A percentile compares a stretch with the other conserved stretches of the same genome.
Evolutionary conservation across 192 early-diverging fungal genomes (phyloP).

Genomic region (Chytriomyces sp.): DNA sequence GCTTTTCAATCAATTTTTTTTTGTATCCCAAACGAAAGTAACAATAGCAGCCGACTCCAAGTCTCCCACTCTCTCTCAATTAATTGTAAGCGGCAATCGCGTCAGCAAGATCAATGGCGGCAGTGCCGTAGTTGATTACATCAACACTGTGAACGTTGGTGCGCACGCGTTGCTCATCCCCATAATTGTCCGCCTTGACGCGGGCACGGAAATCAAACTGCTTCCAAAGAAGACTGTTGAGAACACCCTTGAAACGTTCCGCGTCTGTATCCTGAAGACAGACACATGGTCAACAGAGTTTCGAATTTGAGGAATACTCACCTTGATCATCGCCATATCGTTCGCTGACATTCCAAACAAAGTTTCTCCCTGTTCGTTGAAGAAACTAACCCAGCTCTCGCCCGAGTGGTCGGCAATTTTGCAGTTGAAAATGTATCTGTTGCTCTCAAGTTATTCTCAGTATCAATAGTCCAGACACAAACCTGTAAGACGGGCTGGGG

Average conservation of each 20-base stretch:
- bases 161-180: slow-evolving; percentile 51
- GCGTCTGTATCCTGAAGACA: slow-evolving; percentile 47
- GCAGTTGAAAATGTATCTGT: slow-evolving; percentile 69
- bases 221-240: slow-evolving; percentile 66
- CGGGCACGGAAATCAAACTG: slow-evolving; percentile 72
- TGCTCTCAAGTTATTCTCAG: neutral
- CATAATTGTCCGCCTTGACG: slow-evolving; percentile 81
- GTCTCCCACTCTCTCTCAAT: too few species aligned
- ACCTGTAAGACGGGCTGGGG: slow-evolving; percentile 77
- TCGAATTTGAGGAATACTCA: slow-evolving; percentile 17
- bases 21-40: too few species aligned
- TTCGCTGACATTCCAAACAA: slow-evolving; percentile 73
- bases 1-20: too few species aligned
- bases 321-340: slow-evolving; percentile 67
- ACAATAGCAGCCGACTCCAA: too few species aligned
- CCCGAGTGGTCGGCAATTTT: slow-evolving; percentile 78
- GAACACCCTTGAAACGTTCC: slow-evolving; percentile 49
- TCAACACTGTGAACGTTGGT: slow-evolving; percentile 47
- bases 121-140: slow-evolving; percentile 64
- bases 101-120: slow-evolving; percentile 49
- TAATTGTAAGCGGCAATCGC: slow-evolving; percentile 43
- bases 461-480: neutral
- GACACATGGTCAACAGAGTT: neutral
- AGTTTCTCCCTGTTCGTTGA: slow-evolving; percentile 77
- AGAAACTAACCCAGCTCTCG: slow-evolving; percentile 78